These are phyloP conservation scores for Candida khao-thaluensis DNA, from an alignment of 805 yeast species.

Conservation along the genomic window DNA sequence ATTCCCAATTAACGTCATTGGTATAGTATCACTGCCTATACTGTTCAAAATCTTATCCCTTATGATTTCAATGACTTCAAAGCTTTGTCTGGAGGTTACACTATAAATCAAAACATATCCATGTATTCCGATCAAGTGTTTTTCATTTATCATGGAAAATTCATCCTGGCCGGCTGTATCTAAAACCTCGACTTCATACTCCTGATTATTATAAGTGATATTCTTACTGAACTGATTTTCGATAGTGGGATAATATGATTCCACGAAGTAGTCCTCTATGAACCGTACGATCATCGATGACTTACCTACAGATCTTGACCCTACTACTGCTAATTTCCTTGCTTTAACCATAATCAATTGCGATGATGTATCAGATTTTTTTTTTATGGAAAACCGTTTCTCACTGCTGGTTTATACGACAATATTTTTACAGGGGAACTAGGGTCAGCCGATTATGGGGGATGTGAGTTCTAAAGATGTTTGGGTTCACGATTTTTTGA, in stretches of 20 bases:
- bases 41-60: slow-evolving; percentile 82
- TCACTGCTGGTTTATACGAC: slow-evolving; percentile 4
- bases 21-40: slow-evolving; percentile 48
- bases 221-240: slow-evolving; percentile 79
- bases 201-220: slow-evolving; percentile 66
- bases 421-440: too few species aligned
- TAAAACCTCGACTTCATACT: slow-evolving; percentile 76
- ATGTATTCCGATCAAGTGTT: slow-evolving; percentile 75
- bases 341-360: slow-evolving; percentile 43
- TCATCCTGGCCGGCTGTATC: slow-evolving; percentile 97
- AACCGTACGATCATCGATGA: slow-evolving; percentile 82
- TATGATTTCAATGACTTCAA: slow-evolving; percentile 71
- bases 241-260: slow-evolving; percentile 86
- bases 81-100: slow-evolving; percentile 73
- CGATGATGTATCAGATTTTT: slow-evolving; percentile 3
- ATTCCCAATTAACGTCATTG: slow-evolving; percentile 63
- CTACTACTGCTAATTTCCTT: slow-evolving; percentile 81
- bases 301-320: slow-evolving; percentile 85
- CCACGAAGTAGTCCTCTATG: slow-evolving; percentile 86
- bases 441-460: too few species aligned
- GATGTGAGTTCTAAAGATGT: too few species aligned
- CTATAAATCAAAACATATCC: slow-evolving; percentile 83
- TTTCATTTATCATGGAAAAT: slow-evolving; percentile 74
- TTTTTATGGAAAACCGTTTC: neutral
- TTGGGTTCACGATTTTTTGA: too few species aligned